A percentile compares a stretch with the other conserved stretches of the same genome.
phyloP scores from a whole-genome alignment of 495 filamentous ascomycete genomes.

The Hypoxylon lienhwacheense region DNA sequence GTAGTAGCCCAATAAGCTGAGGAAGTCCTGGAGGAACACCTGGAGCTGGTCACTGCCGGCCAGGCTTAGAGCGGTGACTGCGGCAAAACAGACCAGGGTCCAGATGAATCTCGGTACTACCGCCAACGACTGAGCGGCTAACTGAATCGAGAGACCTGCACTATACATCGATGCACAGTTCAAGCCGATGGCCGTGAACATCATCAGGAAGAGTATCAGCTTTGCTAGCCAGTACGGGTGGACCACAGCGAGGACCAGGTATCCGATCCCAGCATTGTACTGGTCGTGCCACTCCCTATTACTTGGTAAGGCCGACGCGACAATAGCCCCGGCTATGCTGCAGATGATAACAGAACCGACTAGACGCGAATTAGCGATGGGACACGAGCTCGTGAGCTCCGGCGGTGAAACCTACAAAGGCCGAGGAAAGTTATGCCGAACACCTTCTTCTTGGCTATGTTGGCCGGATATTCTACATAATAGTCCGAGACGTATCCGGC shows the following conservation, averaged over 20 bases:
- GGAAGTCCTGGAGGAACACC: conserved; percentile 54
- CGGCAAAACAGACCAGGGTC: conserved; percentile 49
- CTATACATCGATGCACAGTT: conserved; percentile 52
- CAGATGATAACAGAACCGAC: conserved; percentile 59
- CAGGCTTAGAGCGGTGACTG: conserved; percentile 46
- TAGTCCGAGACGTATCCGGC: conserved; percentile 63
- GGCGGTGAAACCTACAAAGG: conserved; percentile 44
- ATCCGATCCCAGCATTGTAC: conserved; percentile 60
- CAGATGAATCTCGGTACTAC: conserved; percentile 52
- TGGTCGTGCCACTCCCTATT: conserved; percentile 52
- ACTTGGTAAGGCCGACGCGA: conserved; percentile 54
- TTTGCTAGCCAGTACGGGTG: conserved; percentile 62
- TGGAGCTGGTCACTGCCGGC: conserved; percentile 52
- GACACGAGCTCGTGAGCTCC: conserved; percentile 34
- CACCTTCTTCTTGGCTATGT: conserved; percentile 53
- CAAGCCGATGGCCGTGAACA: conserved; percentile 53
- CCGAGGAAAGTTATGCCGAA: conserved; percentile 55
- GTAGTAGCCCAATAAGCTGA: conserved; percentile 63
- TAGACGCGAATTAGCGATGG: conserved; percentile 4
- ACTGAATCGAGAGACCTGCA: conserved; percentile 48
- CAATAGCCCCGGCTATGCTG: conserved; percentile 56
- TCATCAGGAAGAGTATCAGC: conserved; percentile 58
- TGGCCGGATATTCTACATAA: conserved; percentile 62
- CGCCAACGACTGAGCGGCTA: conserved; percentile 41
- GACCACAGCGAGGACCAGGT: conserved; percentile 56